Conservation (phyloP, 495 filamentous ascomycete species). For the Cercophora samala region DNA sequence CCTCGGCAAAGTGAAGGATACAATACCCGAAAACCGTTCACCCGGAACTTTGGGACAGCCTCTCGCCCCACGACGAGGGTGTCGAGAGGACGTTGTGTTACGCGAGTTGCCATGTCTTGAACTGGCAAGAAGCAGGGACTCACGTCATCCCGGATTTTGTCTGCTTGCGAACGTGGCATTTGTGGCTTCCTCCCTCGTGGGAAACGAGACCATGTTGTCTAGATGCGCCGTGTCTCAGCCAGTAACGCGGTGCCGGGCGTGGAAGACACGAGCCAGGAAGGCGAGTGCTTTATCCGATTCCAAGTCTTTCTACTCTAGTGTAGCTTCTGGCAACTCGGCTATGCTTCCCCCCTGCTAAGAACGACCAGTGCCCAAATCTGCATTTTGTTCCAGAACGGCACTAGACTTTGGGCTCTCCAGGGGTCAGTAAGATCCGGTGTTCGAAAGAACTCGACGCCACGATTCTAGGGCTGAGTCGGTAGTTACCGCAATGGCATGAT, state of each 20-base stretch:
- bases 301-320: background rate
- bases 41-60: background rate
- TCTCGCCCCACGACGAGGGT: background rate
- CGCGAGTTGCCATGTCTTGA: background rate
- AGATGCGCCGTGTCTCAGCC: background rate
- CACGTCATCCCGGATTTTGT: background rate
- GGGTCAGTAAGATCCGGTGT: background rate
- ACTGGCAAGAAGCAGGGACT: background rate
- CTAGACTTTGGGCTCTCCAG: background rate
- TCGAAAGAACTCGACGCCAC: conserved; percentile 6
- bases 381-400: background rate
- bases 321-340: background rate
- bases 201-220: background rate
- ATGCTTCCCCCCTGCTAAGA: background rate
- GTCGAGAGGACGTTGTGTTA: background rate
- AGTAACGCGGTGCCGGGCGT: background rate
- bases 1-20: background rate
- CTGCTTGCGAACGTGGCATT: background rate
- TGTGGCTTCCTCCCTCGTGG: background rate
- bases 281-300: background rate
- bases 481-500: conserved; percentile 15
- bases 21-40: background rate
- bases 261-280: background rate
- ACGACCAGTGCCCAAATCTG: background rate
- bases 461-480: conserved; percentile 10